Conservation (phyloP, 2,329 filamentous ascomycete genomes). For the Leptographium wingfieldii region DNA sequence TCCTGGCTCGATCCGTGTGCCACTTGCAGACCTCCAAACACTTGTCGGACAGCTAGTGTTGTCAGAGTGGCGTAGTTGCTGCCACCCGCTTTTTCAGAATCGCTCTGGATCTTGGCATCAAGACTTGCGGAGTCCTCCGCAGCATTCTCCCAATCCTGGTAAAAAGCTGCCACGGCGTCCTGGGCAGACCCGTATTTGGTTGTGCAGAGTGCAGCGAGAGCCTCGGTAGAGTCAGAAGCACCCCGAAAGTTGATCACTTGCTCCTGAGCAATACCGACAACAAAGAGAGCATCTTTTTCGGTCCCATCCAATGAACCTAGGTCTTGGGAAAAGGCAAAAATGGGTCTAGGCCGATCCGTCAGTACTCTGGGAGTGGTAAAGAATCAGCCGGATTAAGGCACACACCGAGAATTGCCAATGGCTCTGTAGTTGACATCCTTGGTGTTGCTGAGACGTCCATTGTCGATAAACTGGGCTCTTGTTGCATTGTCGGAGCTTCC, state of each 20-base stretch:
- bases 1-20: constrained; percentile 56
- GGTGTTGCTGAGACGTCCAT: constrained; percentile 48
- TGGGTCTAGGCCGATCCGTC: constrained; percentile 41
- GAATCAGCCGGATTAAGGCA: not conserved
- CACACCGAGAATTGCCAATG: constrained; percentile 48
- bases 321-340: constrained; percentile 64
- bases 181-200: constrained; percentile 53
- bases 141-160: constrained; percentile 56
- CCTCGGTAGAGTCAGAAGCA: constrained; percentile 42
- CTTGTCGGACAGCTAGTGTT: constrained; percentile 67
- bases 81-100: constrained; percentile 54
- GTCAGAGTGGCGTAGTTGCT: constrained; percentile 65
- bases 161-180: constrained; percentile 60
- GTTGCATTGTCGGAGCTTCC: constrained; percentile 50
- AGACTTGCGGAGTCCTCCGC: constrained; percentile 45
- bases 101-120: constrained; percentile 53
- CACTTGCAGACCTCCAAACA: constrained; percentile 64
- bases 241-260: constrained; percentile 66
- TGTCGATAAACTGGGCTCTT: constrained; percentile 51
- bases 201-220: constrained; percentile 65
- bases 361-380: not conserved
- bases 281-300: constrained; percentile 47
- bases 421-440: constrained; percentile 53
- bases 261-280: constrained; percentile 64
- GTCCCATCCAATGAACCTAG: constrained; percentile 32